Percentiles rank a stretch among this genome's conserved stretches.
These are phyloP conservation scores for Cinchona pubescens DNA, from an alignment of 257 asterid species.

Conservation along the genomic window DNA sequence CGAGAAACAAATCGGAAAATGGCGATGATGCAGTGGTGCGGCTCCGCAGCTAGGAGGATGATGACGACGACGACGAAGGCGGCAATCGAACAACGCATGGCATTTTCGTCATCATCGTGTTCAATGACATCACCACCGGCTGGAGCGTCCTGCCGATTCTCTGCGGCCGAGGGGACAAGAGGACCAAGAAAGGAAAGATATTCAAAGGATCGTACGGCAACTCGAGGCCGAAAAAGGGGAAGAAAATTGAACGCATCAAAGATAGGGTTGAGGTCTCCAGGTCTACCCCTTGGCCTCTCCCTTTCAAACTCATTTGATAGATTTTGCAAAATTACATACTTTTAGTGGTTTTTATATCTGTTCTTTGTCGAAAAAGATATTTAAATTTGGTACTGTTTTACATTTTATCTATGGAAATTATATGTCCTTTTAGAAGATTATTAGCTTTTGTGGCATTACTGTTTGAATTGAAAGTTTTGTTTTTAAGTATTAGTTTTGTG, in stretches of 20 bases:
- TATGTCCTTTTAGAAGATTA: neutral
- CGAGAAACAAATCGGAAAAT: conserved; percentile 21
- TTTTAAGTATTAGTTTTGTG: neutral
- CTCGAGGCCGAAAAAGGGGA: conserved; percentile 64
- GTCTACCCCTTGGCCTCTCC: conserved; percentile 96
- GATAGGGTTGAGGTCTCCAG: conserved; percentile 78
- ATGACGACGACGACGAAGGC: conserved; percentile 2
- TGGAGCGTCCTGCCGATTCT: conserved; percentile 42
- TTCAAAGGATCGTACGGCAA: conserved; percentile 83
- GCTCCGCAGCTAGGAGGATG: conserved; percentile 39
- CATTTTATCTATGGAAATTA: neutral
- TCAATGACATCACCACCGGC: conserved; percentile 23
- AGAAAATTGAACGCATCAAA: conserved; percentile 69
- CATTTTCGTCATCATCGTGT: conserved; percentile 33
- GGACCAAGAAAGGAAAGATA: conserved; percentile 74
- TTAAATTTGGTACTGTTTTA: neutral
- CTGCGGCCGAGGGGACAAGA: conserved; percentile 87
- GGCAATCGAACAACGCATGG: conserved; percentile 35
- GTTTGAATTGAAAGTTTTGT: neutral
- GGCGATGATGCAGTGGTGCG: conserved; percentile 55
- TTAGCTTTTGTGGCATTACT: neutral
- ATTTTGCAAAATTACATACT: too few species aligned
- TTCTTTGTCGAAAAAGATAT: neutral
- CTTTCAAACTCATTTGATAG: conserved; percentile 81
- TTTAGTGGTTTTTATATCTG: neutral